Evolutionary conservation across 2,329 filamentous ascomycete species (phyloP).

Genomic region (Neopestalotiopsis clavispora): DNA sequence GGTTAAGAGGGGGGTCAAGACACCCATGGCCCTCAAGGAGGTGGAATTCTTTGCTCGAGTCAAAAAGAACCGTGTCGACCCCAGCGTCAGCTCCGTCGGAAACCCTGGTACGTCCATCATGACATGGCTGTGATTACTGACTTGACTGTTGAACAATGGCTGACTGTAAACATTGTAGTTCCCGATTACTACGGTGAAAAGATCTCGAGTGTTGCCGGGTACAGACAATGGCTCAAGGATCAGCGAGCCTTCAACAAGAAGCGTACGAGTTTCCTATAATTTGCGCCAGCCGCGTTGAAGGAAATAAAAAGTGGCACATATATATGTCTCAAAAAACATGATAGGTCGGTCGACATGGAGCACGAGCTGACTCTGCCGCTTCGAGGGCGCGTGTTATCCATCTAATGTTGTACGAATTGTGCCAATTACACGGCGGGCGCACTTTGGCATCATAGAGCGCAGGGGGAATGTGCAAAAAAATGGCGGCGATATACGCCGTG

Average conservation of each 20-base stretch:
- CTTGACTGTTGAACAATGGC: neutral
- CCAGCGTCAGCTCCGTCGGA: constrained; percentile 82
- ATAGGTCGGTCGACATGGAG: neutral
- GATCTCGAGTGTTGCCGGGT: constrained; percentile 90
- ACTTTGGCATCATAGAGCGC: too few relatives aligned
- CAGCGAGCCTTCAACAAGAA: constrained; percentile 97
- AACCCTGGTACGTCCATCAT: constrained; percentile 70
- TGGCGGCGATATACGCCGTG: neutral
- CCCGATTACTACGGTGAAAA: constrained; percentile 99
- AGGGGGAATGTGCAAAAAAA: neutral
- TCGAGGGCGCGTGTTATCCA: neutral
- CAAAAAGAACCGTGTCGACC: constrained; percentile 91
- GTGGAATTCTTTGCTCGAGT: constrained; percentile 91
- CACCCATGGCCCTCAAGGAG: constrained; percentile 84
- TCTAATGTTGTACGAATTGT: too few relatives aligned
- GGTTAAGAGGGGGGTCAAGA: constrained; percentile 72
- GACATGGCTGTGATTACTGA: neutral
- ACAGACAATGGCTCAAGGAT: constrained; percentile 95
- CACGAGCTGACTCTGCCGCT: neutral
- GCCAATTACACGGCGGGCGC: too few relatives aligned
- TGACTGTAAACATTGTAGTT: constrained; percentile 48
- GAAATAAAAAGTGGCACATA: neutral
- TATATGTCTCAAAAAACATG: neutral
- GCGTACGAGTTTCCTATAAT: constrained; percentile 67
- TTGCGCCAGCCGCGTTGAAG: neutral